Base-by-base conservation (phyloP, 441 rosid genomes). In the Euphorbia schlechtendalii region DNA sequence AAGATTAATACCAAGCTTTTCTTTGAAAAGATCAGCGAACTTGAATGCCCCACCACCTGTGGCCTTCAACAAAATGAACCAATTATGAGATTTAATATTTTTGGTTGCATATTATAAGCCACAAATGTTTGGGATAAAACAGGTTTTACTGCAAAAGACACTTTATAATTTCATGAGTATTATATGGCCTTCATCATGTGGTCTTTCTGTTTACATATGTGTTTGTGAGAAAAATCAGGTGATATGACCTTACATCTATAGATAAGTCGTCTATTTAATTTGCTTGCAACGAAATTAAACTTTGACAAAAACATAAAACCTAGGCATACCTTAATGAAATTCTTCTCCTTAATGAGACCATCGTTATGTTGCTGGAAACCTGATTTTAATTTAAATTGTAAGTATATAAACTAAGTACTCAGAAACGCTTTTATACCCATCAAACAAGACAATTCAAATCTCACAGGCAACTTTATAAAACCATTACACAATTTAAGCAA, bases 31-130 rank as follows among this genome's bases (percentile, higher is more conserved):
- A 70, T 94, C 98, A 0, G 96, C 74, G 63, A 81, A 94, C 77
- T 89, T 94, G 82, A 74, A 89, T 22, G 99, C 99, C 74, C 99
- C 99, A 1, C 99, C 99, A 36, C 99, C 98, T 71, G 98, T 91
- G 76, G 96, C 99, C 98, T 94, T 84, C 79, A 60, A 73, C 73
- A 71, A 64, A 68, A 40, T 38, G 28, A 68, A 75, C 22, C 53
- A 60, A 68, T 80, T 54, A 58, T 70, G 12, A 45, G 53, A 27
- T 52, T 43, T 34, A 64, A 36, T 40, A 43, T 25, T 34, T 64
- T 24, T 30, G 7, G 24, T 20, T 53, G 18, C 56, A 14, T 10
- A 20, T 24, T 28, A 43, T 14, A 41, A 40, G 27, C 21, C n/a
- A 38, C 18, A 22, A 64, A 55, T 22, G 21, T 55, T 64, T 22